phyloP scores from a whole-genome alignment of 2,329 filamentous ascomycete species.

The Spiromastix sp. region DNA sequence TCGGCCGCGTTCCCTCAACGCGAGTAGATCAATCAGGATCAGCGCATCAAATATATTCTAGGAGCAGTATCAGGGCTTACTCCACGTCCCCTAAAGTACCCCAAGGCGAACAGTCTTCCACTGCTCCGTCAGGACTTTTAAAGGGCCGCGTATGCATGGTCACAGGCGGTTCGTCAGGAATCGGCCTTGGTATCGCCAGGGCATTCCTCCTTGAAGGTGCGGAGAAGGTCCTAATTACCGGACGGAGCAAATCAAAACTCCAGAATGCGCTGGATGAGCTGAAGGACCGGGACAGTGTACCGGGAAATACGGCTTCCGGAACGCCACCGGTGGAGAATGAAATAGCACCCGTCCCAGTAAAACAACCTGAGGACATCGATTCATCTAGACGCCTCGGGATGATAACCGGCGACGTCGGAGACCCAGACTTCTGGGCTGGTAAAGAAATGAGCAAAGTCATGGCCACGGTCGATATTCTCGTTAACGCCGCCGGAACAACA shows the following conservation, averaged over 20 bases:
- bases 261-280: slow-evolving; percentile 24
- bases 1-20: too few species aligned
- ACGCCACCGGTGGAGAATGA: not conserved
- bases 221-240: slow-evolving; percentile 48
- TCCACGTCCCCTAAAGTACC: too few species aligned
- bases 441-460: slow-evolving; percentile 28
- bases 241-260: slow-evolving; percentile 43
- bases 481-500: slow-evolving; percentile 71
- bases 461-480: slow-evolving; percentile 47
- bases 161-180: slow-evolving; percentile 61
- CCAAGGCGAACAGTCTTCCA: too few species aligned
- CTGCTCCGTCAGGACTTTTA: slow-evolving; percentile 16
- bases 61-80: too few species aligned
- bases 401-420: slow-evolving; percentile 27
- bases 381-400: slow-evolving; percentile 6
- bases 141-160: slow-evolving; percentile 40
- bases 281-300: slow-evolving; percentile 5
- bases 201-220: slow-evolving; percentile 56
- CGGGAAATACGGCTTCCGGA: not conserved
- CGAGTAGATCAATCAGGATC: too few species aligned
- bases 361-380: slow-evolving; percentile 7
- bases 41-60: too few species aligned
- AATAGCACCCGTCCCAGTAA: slow-evolving; percentile 4
- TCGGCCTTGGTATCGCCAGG: slow-evolving; percentile 57
- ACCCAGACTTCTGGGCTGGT: slow-evolving; percentile 17